Conservation (phyloP, 2,329 filamentous ascomycete species). For the Proliferodiscus dingleyae region DNA sequence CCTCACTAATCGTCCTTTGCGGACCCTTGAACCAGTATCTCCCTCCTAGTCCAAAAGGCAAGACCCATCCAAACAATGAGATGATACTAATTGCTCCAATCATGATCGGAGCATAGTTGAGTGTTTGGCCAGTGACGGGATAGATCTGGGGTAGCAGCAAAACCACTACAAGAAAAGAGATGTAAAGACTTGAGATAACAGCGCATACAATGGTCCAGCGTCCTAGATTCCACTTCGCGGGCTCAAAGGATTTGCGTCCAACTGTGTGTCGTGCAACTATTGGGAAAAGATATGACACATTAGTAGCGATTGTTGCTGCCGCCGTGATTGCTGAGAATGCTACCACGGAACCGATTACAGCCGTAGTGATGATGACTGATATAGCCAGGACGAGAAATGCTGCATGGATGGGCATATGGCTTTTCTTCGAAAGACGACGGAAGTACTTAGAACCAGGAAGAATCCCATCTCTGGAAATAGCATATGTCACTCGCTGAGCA, state of each 20-base stretch:
- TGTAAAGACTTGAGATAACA: constrained; percentile 31
- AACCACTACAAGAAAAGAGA: constrained; percentile 34
- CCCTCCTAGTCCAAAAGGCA: constrained; percentile 33
- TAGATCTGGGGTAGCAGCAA: constrained; percentile 36
- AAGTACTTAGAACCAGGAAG: constrained; percentile 35
- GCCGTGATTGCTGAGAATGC: constrained; percentile 37
- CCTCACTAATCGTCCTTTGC: constrained; percentile 33
- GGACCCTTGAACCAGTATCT: constrained; percentile 36
- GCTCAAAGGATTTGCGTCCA: constrained; percentile 31
- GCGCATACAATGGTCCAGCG: constrained; percentile 26
- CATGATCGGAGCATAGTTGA: constrained; percentile 38
- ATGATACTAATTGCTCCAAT: constrained; percentile 35
- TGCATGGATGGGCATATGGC: constrained; percentile 35
- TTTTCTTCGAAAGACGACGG: constrained; percentile 27
- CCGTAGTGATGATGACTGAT: constrained; percentile 32
- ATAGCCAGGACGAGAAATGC: constrained; percentile 32
- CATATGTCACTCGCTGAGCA: constrained; percentile 37
- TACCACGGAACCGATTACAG: constrained; percentile 35
- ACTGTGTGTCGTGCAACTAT: constrained; percentile 37
- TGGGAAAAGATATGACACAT: constrained; percentile 36
- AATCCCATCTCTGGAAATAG: constrained; percentile 37
- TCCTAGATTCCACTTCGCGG: constrained; percentile 34
- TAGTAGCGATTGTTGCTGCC: constrained; percentile 35
- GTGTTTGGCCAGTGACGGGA: constrained; percentile 33
- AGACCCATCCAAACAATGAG: constrained; percentile 33